Base-by-base conservation (phyloP, 208 protist genomes). In the Acanthamoeba polyphaga region DNA sequence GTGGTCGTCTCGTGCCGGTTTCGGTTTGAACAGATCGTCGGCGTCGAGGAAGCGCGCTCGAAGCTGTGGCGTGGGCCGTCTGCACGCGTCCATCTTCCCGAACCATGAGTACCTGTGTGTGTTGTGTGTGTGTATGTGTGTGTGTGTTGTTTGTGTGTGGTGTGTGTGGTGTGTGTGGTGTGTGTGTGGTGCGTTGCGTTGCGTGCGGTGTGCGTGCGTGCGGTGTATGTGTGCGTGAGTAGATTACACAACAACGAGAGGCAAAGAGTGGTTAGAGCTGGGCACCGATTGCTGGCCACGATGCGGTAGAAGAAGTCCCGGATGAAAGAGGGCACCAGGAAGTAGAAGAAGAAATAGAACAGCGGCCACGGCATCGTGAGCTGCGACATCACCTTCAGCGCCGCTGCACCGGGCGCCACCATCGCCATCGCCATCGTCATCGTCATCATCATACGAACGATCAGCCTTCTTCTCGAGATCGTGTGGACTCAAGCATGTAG, bases 31-130 rank as follows among this genome's bases (percentile, higher is more conserved):
- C 3, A 27, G 72, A 13, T 82, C 72, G 19, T 82, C 72, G 19
- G 72, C 72, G 72, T 89, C 82, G 38, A 89, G 82, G 55, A 89
- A 89, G 46, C 55, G 82, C 2, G 82, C 82, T n/a, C 82, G 43
- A 5, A 89, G 55, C 82, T 89, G 29, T 6, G 51, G 82, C 12
- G 82, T 89, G 17, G 82, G 82, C 19, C 82, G 49, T 29, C 82
- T 58, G 82, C 82, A 89, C 24, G 82, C 49, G 15, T 89, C 82
- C 53, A 58, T 32, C 82, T 89, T 32, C 10, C 82, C 82, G 32
- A 89, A 89, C 53, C 27, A 49, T 17, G 51, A 49, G 51, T 89
- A 89, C 29, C 82, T 58, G 24, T 58, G 9, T 17, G 15, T 4
- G 53, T 58, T 12, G 15, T 17, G 53, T 17, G 53, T 5, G 15